Percentiles rank a stretch among this genome's conserved stretches.
Conservation (phyloP, 495 filamentous ascomycete genomes). For the Neurospora sp. region DNA sequence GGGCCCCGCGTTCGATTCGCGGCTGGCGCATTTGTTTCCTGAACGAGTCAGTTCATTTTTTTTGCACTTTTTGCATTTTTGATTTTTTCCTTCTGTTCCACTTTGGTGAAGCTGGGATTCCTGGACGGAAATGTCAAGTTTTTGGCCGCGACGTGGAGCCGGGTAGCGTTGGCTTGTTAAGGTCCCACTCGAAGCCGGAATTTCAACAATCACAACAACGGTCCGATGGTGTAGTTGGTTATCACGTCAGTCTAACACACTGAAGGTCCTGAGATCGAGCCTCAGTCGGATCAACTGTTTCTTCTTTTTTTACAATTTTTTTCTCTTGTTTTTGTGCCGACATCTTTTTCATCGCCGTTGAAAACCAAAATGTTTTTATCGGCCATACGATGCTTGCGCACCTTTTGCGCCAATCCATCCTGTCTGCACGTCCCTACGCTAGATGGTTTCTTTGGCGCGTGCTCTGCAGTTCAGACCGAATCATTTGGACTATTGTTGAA, state of each 20-base stretch:
- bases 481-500: neutral
- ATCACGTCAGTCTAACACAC: neutral
- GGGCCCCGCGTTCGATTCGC: constrained; percentile 43
- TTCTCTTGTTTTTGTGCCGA: neutral
- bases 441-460: neutral
- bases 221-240: neutral
- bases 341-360: neutral
- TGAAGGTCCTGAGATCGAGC: neutral
- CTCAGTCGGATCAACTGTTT: constrained; percentile 11
- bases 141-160: no score
- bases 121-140: no score
- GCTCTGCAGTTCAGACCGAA: neutral
- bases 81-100: neutral
- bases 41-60: neutral
- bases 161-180: neutral
- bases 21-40: constrained; percentile 27
- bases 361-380: neutral
- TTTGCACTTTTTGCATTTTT: neutral
- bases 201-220: neutral
- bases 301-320: constrained; percentile 1
- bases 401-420: neutral
- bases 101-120: neutral
- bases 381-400: neutral
- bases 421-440: neutral
- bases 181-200: neutral